Percentiles rank a stretch among this genome's conserved stretches.
phyloP scores from a whole-genome alignment of 306 rosid species.

The Cucumis melo region DNA sequence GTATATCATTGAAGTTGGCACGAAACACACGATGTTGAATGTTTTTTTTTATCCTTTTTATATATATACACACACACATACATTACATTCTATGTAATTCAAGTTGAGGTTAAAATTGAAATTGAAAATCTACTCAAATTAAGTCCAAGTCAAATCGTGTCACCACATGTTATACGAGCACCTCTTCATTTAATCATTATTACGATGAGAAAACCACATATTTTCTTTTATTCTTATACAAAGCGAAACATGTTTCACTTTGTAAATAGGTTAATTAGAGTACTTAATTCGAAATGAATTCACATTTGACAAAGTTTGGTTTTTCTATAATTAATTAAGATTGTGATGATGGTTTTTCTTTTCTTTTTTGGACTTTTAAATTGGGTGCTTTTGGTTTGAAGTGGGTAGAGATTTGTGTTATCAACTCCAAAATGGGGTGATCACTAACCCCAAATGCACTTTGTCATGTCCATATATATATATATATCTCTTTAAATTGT shows the following conservation, averaged over 20 bases:
- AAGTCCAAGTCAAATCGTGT: too few relatives aligned
- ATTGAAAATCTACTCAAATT: too few relatives aligned
- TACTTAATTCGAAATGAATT: background rate
- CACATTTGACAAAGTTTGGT: background rate
- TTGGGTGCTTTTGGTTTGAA: background rate
- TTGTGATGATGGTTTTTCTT: background rate
- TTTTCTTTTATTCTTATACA: too few relatives aligned
- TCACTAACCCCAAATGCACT: slow-evolving; percentile 1
- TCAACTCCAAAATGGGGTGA: background rate
- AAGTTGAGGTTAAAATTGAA: too few relatives aligned
- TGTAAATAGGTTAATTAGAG: background rate
- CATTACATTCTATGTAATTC: too few relatives aligned
- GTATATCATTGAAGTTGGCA: background rate
- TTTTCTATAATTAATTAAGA: too few relatives aligned
- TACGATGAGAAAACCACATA: too few relatives aligned
- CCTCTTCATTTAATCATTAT: too few relatives aligned
- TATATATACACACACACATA: background rate
- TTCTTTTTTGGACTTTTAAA: too few relatives aligned
- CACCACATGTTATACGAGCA: too few relatives aligned
- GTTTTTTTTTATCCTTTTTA: background rate
- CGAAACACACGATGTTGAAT: background rate
- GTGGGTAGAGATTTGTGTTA: background rate
- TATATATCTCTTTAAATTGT: background rate
- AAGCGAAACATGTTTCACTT: too few relatives aligned
- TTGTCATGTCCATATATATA: background rate